These are phyloP conservation scores for Yarrowia porcina DNA, from an alignment of 805 yeast genomes.

Conservation along the genomic window DNA sequence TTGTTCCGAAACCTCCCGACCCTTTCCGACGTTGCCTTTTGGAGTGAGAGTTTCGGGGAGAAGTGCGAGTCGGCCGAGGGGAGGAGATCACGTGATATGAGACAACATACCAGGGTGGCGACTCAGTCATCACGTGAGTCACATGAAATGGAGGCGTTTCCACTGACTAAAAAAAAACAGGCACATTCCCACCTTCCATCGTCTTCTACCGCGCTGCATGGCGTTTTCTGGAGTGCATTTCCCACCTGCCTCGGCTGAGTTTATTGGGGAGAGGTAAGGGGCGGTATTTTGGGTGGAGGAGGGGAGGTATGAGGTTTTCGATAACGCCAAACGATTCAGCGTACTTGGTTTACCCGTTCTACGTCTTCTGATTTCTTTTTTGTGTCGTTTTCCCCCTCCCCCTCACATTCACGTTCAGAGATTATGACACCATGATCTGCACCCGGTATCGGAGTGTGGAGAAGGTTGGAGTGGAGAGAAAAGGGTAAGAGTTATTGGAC, in stretches of 20 bases:
- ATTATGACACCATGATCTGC: constrained; percentile 24
- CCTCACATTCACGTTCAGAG: constrained; percentile 16
- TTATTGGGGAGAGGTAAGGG: no score
- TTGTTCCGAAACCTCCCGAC: constrained; percentile 14
- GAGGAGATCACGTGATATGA: background rate
- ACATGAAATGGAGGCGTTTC: no score
- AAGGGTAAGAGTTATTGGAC: background rate
- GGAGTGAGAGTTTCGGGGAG: background rate
- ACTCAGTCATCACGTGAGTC: no score
- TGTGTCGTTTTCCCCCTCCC: no score
- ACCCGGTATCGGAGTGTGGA: background rate
- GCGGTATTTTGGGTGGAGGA: no score
- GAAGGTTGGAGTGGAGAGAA: background rate
- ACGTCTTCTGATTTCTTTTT: no score
- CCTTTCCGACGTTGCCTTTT: constrained; percentile 21
- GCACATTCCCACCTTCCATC: background rate
- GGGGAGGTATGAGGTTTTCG: background rate
- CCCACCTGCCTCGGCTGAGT: constrained; percentile 17
- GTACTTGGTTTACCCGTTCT: no score
- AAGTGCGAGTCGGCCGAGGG: constrained; percentile 4
- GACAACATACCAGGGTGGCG: no score
- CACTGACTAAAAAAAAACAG: no score
- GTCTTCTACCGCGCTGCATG: background rate
- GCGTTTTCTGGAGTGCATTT: constrained; percentile 10
- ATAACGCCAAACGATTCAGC: background rate